Evolutionary conservation across 2,329 filamentous ascomycete species (phyloP).

Genomic region (Monilinia fructicola): DNA sequence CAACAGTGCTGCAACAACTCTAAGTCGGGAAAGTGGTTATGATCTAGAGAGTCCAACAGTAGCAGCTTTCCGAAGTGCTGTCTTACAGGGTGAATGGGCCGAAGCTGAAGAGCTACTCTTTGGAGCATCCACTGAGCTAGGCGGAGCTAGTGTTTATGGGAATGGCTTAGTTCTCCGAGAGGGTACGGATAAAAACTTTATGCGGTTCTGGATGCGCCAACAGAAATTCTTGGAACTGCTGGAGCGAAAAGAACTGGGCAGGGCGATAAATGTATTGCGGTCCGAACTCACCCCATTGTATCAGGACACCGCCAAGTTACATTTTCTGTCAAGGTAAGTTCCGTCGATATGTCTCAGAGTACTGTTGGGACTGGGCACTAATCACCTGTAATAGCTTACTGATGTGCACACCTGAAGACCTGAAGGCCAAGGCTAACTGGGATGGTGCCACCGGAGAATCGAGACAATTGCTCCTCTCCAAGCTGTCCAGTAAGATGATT

Average conservation of each 20-base stretch:
- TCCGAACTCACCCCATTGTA: slow-evolving; percentile 84
- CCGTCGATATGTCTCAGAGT: background rate
- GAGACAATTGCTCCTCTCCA: slow-evolving; percentile 70
- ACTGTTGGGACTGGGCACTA: slow-evolving; percentile 20
- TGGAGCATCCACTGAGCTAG: slow-evolving; percentile 48
- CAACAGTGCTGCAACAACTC: slow-evolving; percentile 67
- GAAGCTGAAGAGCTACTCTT: slow-evolving; percentile 82
- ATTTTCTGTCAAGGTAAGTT: slow-evolving; percentile 71
- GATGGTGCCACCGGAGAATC: slow-evolving; percentile 77
- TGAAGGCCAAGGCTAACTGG: slow-evolving; percentile 78
- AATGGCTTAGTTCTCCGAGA: slow-evolving; percentile 72
- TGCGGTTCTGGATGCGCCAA: slow-evolving; percentile 85
- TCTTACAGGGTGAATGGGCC: slow-evolving; percentile 77
- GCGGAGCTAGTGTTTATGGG: slow-evolving; percentile 45
- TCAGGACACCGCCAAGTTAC: slow-evolving; percentile 73
- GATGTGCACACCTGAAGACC: slow-evolving; percentile 81
- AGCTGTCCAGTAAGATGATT: slow-evolving; percentile 70
- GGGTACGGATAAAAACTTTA: slow-evolving; percentile 71
- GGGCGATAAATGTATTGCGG: slow-evolving; percentile 79
- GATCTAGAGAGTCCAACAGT: slow-evolving; percentile 84
- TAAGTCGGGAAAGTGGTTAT: slow-evolving; percentile 81
- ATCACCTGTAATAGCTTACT: slow-evolving; percentile 59
- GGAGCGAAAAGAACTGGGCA: slow-evolving; percentile 69
- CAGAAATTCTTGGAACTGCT: slow-evolving; percentile 94
- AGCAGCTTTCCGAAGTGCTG: slow-evolving; percentile 77